These are phyloP conservation scores for Priceomyces carsonii DNA, from an alignment of 805 yeast species.

Conservation along the genomic window DNA sequence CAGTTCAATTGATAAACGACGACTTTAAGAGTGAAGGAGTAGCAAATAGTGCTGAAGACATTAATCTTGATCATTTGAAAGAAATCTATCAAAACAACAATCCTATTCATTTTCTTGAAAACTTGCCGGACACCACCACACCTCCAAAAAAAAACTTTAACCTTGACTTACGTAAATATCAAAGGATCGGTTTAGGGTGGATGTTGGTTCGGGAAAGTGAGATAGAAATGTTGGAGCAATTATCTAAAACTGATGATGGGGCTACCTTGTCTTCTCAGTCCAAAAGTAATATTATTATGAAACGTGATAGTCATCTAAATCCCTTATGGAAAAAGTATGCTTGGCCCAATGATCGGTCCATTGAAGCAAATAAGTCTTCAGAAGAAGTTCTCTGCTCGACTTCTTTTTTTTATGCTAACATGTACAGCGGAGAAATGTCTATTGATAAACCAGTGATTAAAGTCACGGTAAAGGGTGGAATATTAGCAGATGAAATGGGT, in stretches of 20 bases:
- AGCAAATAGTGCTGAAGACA: conserved; percentile 7
- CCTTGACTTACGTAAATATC: conserved; percentile 69
- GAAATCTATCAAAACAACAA: conserved; percentile 75
- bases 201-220: conserved; percentile 80
- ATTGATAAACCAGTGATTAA: conserved; percentile 64
- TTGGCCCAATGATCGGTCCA: conserved; percentile 58
- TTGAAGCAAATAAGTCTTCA: neutral
- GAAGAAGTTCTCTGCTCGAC: neutral
- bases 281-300: conserved; percentile 19
- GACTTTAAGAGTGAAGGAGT: conserved; percentile 16
- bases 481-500: conserved; percentile 96
- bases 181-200: conserved; percentile 85
- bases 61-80: conserved; percentile 72
- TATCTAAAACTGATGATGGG: conserved; percentile 17
- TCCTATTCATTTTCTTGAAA: conserved; percentile 53
- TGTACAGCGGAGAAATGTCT: conserved; percentile 79
- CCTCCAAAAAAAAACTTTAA: conserved; percentile 49
- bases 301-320: conserved; percentile 60
- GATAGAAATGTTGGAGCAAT: conserved; percentile 41
- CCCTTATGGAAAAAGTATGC: conserved; percentile 81
- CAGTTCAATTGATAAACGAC: conserved; percentile 15
- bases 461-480: conserved; percentile 73
- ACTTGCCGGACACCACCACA: conserved; percentile 64
- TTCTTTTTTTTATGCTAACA: conserved; percentile 65
- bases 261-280: conserved; percentile 26